Evolutionary conservation across 2,329 filamentous ascomycete genomes (phyloP).

Genomic region (Sclerotinia nivalis): DNA sequence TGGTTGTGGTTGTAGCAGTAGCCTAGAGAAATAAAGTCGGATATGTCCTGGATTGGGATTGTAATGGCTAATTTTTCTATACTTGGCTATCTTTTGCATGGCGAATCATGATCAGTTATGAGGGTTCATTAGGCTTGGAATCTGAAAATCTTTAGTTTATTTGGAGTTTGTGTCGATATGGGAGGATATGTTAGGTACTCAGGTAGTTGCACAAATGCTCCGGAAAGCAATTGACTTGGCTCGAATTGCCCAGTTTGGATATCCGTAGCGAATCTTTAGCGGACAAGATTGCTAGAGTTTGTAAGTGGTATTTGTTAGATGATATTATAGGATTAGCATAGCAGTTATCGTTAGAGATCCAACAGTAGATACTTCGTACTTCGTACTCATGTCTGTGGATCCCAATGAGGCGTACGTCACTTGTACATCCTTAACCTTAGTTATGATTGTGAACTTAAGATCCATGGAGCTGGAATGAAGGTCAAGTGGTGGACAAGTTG

Average conservation of each 20-base stretch:
- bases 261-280: background rate
- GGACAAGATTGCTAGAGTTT: background rate
- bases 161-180: background rate
- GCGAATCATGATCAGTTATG: background rate
- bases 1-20: background rate
- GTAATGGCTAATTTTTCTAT: background rate
- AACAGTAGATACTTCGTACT: no score
- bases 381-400: background rate
- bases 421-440: background rate
- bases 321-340: background rate
- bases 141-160: background rate
- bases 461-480: background rate
- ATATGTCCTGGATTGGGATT: background rate
- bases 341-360: background rate
- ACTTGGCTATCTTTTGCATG: background rate
- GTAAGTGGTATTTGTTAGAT: background rate
- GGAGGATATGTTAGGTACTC: background rate
- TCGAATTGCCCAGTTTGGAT: background rate
- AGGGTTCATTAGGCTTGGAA: background rate
- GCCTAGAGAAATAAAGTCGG: no score
- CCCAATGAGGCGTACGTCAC: background rate
- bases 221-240: background rate
- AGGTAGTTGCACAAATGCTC: background rate
- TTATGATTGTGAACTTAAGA: background rate
- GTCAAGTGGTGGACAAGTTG: background rate